A percentile compares a stretch with the other conserved stretches of the same genome.
Conservation (phyloP, 345 rosid species). For the Orychophragmus violaceus region DNA sequence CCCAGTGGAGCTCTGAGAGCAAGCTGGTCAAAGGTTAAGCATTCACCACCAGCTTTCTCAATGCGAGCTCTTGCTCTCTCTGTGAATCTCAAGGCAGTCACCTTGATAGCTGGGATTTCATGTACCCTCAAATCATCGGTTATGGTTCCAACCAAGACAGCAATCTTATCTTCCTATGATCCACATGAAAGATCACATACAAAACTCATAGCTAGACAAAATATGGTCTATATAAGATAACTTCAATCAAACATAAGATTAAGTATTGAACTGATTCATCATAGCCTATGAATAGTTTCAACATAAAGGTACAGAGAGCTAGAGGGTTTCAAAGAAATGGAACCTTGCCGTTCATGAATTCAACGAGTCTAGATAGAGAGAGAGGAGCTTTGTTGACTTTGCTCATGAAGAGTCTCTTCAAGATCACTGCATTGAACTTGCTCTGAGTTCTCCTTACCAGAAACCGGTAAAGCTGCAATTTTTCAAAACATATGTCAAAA, state of each 20-base stretch:
- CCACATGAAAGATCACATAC: not conserved
- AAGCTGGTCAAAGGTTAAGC: conserved; percentile 93
- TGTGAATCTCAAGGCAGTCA: conserved; percentile 82
- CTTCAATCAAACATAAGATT: too few species aligned
- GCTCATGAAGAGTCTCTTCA: conserved; percentile 97
- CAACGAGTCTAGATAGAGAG: conserved; percentile 70
- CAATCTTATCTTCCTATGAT: conserved; percentile 66
- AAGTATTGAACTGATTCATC: too few species aligned
- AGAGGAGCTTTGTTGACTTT: conserved; percentile 85
- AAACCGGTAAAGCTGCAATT: conserved; percentile 66
- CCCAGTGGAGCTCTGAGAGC: conserved; percentile 94
- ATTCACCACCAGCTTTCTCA: conserved; percentile 97
- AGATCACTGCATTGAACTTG: conserved; percentile 87
- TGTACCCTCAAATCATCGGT: conserved; percentile 85
- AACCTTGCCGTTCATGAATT: conserved; percentile 72
- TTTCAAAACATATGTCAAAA: not conserved
- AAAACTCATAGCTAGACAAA: not conserved
- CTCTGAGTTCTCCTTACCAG: conserved; percentile 84
- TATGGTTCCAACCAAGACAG: conserved; percentile 81
- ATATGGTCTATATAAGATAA: too few species aligned
- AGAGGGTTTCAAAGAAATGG: not conserved
- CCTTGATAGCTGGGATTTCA: conserved; percentile 78
- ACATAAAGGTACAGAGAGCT: not conserved
- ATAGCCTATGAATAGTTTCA: not conserved
- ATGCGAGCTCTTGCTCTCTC: conserved; percentile 92